Evolutionary conservation across 2,329 filamentous ascomycete species (phyloP), one percentile per base, ranked within the genome.

Genomic region (Fusarium verticillioides): DNA sequence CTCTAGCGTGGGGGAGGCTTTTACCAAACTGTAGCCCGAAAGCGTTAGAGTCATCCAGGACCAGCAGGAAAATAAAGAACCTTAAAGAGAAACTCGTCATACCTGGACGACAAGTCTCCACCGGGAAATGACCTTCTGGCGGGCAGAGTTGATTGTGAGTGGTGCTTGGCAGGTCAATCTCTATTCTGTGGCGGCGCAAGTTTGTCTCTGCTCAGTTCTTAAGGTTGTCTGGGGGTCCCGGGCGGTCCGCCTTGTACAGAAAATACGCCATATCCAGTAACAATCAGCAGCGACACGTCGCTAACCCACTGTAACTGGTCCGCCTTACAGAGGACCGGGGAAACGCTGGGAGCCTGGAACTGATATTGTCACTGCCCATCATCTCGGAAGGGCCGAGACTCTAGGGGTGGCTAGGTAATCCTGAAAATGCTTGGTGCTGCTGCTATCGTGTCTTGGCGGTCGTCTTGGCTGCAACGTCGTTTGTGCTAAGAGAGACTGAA

Each of bases 51-150:
- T 26, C 49, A 72, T 46, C 60, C 50, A 50, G 42, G 60, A 30
- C 54, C 46, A 70, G 43, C 63, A 66, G 57, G 66, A 61, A 53
- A 70, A 72, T 49, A 60, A 75, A 66, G 62, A 64, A 67, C 56
- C 60, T 60, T 58, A 66, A 63, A 60, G 63, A 58, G 50, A 69
- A 69, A 64, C 39, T 67, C 74, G 69, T 76, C 74, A 76, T 75
- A 58, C 43, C 58, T 37, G 49, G 65, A 7, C 42, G 26, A 37
- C 11, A 19, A 28, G 47, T 56, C 63, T 67, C 75, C 75, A 71
- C 75, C 40, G 26, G 62, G 54, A 67, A 73, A 69, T 66, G 66
- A 69, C 66, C 56, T 69, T 59, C 37, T 67, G 53, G 60, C 66
- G 69, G 69, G 60, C 49, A 66, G 49, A 61, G 47, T 26, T 57